Evolutionary conservation across 1,284 basidiomycete genomes (phyloP), one percentile per base, ranked within the genome.

Genomic region (Ceraceosorus guamensis): DNA sequence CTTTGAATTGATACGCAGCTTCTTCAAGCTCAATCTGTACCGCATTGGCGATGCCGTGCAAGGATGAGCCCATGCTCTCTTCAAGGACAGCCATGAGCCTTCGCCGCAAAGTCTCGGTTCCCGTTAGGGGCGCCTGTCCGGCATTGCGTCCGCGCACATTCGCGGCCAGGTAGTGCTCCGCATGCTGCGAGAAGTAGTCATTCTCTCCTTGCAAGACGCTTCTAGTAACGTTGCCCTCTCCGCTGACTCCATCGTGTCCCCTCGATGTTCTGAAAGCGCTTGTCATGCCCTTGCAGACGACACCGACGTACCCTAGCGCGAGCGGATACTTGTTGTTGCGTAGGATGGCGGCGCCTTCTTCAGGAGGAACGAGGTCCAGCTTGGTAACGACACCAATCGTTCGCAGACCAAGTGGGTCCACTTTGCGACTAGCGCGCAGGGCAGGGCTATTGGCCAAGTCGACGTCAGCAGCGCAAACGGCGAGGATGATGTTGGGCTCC

Each of bases 321-420:
- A 99, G 81, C n/a, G 95, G 93, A 74, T 99, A 99, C 57, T 90
- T 83, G 77, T 95, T 92, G 8, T 91, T 91, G 24, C 84, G 80
- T 4, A 99, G 79, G 60, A 98, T 91, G 18, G 78, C 70, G 0
- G 86, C 87, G 4, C 92, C 95, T 55, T 86, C 82, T 57, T 89
- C 86, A 0, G 92, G 84, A 33, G 86, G 81, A 13, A 99, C 90
- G 18, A 99, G 81, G 74, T 99, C 93, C 91, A 99, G 95, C 82
- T 99, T 99, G 46, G 95, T 99, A 47, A 99, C 83, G 5, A 99
- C 95, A 34, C 95, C 93, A 66, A 99, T 93, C 0, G 95, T 98
- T 33, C 93, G 84, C 58, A 91, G 80, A 6, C 95, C 93, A 5
- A 97, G 80, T 1, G 93, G 93, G 75, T 99, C 93, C 3, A 98